phyloP scores from a whole-genome alignment of 1,284 basidiomycete species.

The Tilletia indica region DNA sequence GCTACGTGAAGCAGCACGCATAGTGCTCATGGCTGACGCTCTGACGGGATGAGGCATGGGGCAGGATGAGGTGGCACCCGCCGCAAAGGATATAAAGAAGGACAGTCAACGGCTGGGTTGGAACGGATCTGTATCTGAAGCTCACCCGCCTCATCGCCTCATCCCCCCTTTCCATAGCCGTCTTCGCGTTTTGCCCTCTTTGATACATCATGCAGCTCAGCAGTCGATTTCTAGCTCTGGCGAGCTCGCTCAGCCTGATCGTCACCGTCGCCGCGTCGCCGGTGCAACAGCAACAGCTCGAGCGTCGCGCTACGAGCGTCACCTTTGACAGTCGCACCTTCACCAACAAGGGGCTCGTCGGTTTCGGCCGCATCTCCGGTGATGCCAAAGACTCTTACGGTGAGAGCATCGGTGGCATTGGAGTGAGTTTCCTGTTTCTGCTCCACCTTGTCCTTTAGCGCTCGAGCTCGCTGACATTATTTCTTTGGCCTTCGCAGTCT shows the following conservation, averaged over 20 bases:
- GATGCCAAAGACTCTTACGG: conserved; percentile 45
- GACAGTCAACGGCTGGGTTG: too few species aligned
- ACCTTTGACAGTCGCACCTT: conserved; percentile 28
- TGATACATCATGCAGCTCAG: conserved; percentile 8
- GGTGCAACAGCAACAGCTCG: not conserved
- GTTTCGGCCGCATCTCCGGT: conserved; percentile 53
- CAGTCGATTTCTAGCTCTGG: not conserved
- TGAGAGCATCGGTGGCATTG: conserved; percentile 56
- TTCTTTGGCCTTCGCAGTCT: not conserved
- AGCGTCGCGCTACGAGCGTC: not conserved
- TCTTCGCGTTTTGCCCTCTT: not conserved
- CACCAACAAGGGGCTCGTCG: conserved; percentile 56
- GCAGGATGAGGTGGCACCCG: too few species aligned
- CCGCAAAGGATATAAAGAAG: too few species aligned
- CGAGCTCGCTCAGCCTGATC: conserved; percentile 9
- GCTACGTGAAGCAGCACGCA: too few species aligned
- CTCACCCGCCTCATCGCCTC: too few species aligned
- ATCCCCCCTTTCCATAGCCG: too few species aligned
- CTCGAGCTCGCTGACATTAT: not conserved
- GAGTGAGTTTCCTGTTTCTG: conserved; percentile 20
- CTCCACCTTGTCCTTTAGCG: conserved; percentile 26
- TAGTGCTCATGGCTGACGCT: too few species aligned
- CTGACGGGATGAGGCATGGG: too few species aligned
- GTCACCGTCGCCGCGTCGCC: not conserved
- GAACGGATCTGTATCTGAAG: too few species aligned